Evolutionary conservation across 225 moss, liverwort and hornwort genomes (phyloP).

Genomic region (Rhytidiadelphus loreus): DNA sequence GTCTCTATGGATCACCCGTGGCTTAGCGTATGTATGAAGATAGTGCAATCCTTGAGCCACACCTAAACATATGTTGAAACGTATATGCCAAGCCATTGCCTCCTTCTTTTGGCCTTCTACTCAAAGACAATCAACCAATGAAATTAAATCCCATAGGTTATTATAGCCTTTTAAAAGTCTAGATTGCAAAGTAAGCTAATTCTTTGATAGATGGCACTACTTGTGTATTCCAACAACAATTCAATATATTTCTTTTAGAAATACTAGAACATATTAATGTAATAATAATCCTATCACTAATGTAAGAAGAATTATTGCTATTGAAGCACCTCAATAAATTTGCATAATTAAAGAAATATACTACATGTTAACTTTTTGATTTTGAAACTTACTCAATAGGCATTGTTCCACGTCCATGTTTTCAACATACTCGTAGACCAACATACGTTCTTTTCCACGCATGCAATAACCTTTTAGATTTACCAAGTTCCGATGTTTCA

Average conservation of each 20-base stretch:
- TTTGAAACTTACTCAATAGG: background rate
- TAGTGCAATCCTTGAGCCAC: slow-evolving; percentile 1
- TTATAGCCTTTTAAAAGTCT: background rate
- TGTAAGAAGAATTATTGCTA: background rate
- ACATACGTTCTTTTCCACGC: slow-evolving; percentile 1
- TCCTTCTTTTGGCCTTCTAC: background rate
- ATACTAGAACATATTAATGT: no score
- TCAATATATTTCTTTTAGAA: background rate
- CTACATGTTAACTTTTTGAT: no score
- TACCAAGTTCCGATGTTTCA: slow-evolving; percentile 30
- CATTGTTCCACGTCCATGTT: slow-evolving; percentile 19
- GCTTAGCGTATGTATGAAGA: slow-evolving; percentile 17
- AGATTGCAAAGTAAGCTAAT: rapidly evolving
- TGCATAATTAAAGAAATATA: background rate
- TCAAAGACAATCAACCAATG: background rate
- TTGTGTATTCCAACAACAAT: background rate
- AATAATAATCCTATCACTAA: background rate
- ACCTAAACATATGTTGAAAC: slow-evolving; percentile 14
- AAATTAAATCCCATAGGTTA: background rate
- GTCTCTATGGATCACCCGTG: slow-evolving; percentile 14
- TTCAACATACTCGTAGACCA: slow-evolving; percentile 14
- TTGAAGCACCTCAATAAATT: background rate
- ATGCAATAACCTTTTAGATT: slow-evolving; percentile 33
- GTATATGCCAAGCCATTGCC: background rate
- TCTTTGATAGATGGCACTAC: background rate